Base-by-base conservation (phyloP, 768 basidiomycete genomes). In the Xerocomellus chrysenteron region DNA sequence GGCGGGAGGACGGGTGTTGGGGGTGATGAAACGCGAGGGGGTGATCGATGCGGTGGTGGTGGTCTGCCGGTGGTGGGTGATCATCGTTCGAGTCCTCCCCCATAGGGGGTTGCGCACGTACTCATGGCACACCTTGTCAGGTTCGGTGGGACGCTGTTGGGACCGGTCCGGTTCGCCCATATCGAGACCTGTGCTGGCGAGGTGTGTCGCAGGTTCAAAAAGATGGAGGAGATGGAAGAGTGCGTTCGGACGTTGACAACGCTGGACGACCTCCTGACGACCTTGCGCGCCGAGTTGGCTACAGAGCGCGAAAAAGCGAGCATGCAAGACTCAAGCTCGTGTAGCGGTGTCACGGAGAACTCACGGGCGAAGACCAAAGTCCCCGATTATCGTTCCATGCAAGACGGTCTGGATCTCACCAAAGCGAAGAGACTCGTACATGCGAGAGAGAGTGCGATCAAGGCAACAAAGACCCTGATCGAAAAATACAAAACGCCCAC, bases 101-200 rank as follows among this genome's bases (percentile, higher is more conserved):
- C 24, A 24, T 3, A 45, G n/a, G 28, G 5, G 33, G 12, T 26
- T n/a, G 26, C 26, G 26, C 26, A 9, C 28, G 28, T 35, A 35
- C 37, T 50, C 26, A 50, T 36, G 35, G 1, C 11, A 43, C 16
- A 16, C 5, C 6, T n/a, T 24, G 40, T 6, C 60, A 91, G 90
- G 88, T 92, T 84, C 62, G 91, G 90, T 0, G 91, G 92, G n/a
- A 84, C 80, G 8, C 74, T 92, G 75, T 76, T 94, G 5, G 92
- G 92, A 3, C 87, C 90, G 6, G 79, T 75, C 56, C 75, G 92
- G 35, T 94, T 93, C 68, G 69, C 79, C 3, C 92, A 94, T 63
- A 87, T 93, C 62, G 86, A 90, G 68, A 83, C 80, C 2, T 92
- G 90, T 66, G 75, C 90, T 6, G 67, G 78, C 16, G 89, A 94